Conservation (phyloP, 306 rosid species). For the Aeschynomene evenia region DNA sequence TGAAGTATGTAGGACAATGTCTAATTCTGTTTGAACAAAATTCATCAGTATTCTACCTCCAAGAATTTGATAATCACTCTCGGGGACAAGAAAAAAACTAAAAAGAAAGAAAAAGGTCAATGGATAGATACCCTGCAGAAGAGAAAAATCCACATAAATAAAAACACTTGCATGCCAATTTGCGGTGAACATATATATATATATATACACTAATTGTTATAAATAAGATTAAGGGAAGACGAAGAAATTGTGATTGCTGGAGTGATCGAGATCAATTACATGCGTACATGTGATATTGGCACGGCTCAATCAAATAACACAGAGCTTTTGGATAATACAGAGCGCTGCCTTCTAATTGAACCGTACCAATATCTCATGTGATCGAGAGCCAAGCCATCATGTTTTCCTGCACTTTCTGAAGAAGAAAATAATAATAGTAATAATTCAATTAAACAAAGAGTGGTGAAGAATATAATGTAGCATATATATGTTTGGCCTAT, state of each 20-base stretch:
- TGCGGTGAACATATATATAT: background rate
- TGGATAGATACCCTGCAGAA: too few species aligned
- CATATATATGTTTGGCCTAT: constrained; percentile 24
- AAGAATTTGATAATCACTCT: too few species aligned
- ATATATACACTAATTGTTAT: background rate
- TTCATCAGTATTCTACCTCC: too few species aligned
- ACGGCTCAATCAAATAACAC: constrained; percentile 81
- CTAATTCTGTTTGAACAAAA: too few species aligned
- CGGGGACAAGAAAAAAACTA: too few species aligned
- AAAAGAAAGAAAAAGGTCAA: too few species aligned
- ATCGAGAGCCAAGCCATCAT: background rate
- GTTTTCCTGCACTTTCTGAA: constrained; percentile 17
- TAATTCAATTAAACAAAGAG: constrained; percentile 18
- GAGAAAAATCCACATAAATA: constrained; percentile 8
- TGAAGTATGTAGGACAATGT: too few species aligned
- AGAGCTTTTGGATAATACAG: constrained; percentile 36
- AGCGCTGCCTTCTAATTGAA: constrained; percentile 60
- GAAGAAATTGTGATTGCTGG: constrained; percentile 1
- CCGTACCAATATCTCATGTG: constrained; percentile 68
- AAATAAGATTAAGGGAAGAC: background rate
- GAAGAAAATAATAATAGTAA: too few species aligned
- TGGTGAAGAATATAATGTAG: constrained; percentile 28
- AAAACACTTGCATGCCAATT: constrained; percentile 22
- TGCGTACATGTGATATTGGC: constrained; percentile 70
- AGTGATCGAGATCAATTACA: constrained; percentile 1